phyloP scores from a whole-genome alignment of 805 yeast species.

The Jamesozyma spencerorum region DNA sequence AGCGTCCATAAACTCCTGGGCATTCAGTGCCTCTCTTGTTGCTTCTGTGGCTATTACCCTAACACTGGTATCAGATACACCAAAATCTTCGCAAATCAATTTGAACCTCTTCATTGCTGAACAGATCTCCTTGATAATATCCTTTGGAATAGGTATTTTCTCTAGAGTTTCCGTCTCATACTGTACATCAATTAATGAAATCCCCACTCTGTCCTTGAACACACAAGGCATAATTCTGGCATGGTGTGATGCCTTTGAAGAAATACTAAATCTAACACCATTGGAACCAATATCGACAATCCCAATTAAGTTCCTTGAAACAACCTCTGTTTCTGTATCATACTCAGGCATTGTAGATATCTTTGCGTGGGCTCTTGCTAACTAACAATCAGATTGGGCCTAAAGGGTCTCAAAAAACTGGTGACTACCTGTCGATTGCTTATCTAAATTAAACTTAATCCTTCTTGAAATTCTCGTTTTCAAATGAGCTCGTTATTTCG shows the following conservation, averaged over 20 bases:
- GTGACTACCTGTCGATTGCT: no score
- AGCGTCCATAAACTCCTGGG: constrained; percentile 47
- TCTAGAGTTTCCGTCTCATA: constrained; percentile 31
- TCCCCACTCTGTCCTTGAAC: constrained; percentile 63
- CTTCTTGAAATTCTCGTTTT: no score
- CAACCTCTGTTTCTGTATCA: constrained; percentile 42
- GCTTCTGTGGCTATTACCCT: constrained; percentile 70
- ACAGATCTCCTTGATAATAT: constrained; percentile 49
- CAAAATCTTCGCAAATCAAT: constrained; percentile 64
- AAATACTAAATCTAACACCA: constrained; percentile 63
- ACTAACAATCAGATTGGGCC: no score
- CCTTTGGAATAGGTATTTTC: constrained; percentile 44
- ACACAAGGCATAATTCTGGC: constrained; percentile 73
- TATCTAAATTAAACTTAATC: no score
- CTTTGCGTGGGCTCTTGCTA: neutral
- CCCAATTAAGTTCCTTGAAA: constrained; percentile 50
- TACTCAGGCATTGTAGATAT: constrained; percentile 26
- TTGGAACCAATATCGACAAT: constrained; percentile 73
- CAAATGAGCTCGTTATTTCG: no score
- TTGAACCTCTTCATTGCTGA: constrained; percentile 59
- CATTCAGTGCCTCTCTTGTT: constrained; percentile 58
- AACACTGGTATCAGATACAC: constrained; percentile 52
- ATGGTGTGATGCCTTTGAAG: constrained; percentile 58
- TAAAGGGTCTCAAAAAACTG: no score
- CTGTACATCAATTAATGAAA: constrained; percentile 59